Evolutionary conservation across 2,329 filamentous ascomycete species (phyloP).

Genomic region (Aschersonia sp.): DNA sequence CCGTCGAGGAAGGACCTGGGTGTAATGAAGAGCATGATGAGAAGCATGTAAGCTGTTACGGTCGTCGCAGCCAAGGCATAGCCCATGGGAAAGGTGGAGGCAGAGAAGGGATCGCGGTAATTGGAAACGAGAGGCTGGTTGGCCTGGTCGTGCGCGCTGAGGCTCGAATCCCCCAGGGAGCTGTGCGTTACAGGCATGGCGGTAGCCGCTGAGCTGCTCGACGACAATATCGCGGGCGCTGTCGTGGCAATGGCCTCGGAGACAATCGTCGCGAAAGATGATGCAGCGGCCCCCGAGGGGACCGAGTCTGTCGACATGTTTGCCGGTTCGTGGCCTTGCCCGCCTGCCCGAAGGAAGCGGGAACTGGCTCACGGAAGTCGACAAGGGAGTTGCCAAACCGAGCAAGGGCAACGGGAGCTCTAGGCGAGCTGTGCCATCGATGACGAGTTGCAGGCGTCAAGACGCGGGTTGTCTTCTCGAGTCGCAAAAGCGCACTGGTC

Average conservation of each 20-base stretch:
- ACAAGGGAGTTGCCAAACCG: background rate
- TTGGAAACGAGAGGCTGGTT: slow-evolving; percentile 39
- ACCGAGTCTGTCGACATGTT: slow-evolving; percentile 3
- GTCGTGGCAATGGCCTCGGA: background rate
- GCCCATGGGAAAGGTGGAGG: slow-evolving; percentile 81
- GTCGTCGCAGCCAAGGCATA: slow-evolving; percentile 89
- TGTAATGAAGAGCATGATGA: slow-evolving; percentile 88
- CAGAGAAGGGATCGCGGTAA: slow-evolving; percentile 78
- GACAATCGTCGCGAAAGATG: background rate
- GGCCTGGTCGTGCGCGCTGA: slow-evolving; percentile 13
- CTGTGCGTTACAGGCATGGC: background rate
- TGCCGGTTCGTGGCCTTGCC: background rate
- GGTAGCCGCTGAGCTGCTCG: background rate
- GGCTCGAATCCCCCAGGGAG: slow-evolving; percentile 15
- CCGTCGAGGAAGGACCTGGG: slow-evolving; percentile 88
- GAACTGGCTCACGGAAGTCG: background rate
- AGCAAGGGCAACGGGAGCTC: background rate
- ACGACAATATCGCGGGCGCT: slow-evolving; percentile 1
- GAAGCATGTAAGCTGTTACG: slow-evolving; percentile 78
- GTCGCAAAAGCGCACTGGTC: background rate
- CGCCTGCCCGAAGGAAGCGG: too few relatives aligned
- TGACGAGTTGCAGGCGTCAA: background rate
- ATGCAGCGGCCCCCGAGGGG: slow-evolving; percentile 2
- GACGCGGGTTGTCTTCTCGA: background rate
- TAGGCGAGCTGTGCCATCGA: background rate